These are phyloP conservation scores for Capsicum rhomboideum DNA, from an alignment of 257 asterid species.

Conservation along the genomic window DNA sequence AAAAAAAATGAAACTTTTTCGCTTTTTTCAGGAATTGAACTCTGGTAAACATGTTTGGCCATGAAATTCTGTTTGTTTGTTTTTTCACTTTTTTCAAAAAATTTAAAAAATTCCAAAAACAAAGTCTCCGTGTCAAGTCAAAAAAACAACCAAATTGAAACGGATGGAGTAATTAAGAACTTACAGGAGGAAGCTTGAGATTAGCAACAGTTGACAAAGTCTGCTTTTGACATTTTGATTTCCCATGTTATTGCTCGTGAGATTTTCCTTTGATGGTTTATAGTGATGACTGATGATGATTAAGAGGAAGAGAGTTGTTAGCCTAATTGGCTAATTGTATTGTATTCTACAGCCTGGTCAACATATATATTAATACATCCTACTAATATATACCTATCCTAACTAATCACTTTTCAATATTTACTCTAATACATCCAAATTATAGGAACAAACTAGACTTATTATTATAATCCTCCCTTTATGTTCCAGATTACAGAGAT, in stretches of 20 bases:
- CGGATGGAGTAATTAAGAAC: neutral
- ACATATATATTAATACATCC: neutral
- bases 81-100: too few relatives aligned
- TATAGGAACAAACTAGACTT: neutral
- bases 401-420: neutral
- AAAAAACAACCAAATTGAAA: too few relatives aligned
- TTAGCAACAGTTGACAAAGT: slow-evolving; percentile 17
- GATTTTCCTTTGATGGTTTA: neutral
- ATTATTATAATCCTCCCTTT: neutral
- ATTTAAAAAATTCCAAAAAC: too few relatives aligned
- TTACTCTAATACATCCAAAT: neutral
- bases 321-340: neutral
- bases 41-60: too few relatives aligned
- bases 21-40: too few relatives aligned
- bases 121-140: too few relatives aligned
- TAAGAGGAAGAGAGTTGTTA: neutral
- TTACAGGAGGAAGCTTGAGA: slow-evolving; percentile 16
- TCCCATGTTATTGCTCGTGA: slow-evolving; percentile 3
- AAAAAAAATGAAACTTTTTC: too few relatives aligned
- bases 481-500: neutral
- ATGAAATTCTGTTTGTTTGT: too few relatives aligned
- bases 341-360: slow-evolving; percentile 1
- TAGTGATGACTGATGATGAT: neutral
- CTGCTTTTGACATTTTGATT: neutral
- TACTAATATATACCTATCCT: neutral